Evolutionary conservation across 768 basidiomycete genomes (phyloP).

Genomic region (Tephrocybe sp.): DNA sequence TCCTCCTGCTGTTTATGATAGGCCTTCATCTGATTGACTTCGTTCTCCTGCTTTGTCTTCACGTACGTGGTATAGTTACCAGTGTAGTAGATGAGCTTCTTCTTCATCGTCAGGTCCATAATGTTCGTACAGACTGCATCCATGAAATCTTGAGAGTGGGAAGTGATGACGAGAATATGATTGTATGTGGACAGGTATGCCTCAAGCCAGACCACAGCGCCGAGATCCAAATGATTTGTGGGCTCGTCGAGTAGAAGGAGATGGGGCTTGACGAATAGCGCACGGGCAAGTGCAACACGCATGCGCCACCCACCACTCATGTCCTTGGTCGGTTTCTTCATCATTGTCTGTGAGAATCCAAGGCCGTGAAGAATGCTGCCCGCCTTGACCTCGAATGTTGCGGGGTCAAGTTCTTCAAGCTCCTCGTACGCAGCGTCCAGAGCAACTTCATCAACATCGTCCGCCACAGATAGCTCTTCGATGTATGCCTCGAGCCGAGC

Average conservation of each 20-base stretch:
- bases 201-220: conserved; percentile 98
- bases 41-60: conserved; percentile 94
- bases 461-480: conserved; percentile 89
- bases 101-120: conserved; percentile 92
- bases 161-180: conserved; percentile 96
- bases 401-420: conserved; percentile 95
- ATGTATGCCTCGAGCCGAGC: conserved; percentile 91
- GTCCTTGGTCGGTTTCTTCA: conserved; percentile 95
- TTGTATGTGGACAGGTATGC: conserved; percentile 98
- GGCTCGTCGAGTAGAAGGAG: conserved; percentile 91
- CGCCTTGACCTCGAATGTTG: conserved; percentile 94
- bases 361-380: conserved; percentile 97
- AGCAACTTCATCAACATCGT: conserved; percentile 83
- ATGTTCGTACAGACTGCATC: conserved; percentile 96
- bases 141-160: conserved; percentile 99
- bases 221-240: conserved; percentile 92
- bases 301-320: conserved; percentile 99
- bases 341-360: conserved; percentile 88
- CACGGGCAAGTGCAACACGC: conserved; percentile 95
- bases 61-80: conserved; percentile 99
- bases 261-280: conserved; percentile 96
- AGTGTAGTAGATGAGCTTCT: conserved; percentile 91
- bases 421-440: conserved; percentile 93
- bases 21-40: conserved; percentile 99
- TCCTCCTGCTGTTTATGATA: conserved; percentile 99